Base-by-base conservation (phyloP, 768 basidiomycete genomes). In the Cytidiella melzeri region DNA sequence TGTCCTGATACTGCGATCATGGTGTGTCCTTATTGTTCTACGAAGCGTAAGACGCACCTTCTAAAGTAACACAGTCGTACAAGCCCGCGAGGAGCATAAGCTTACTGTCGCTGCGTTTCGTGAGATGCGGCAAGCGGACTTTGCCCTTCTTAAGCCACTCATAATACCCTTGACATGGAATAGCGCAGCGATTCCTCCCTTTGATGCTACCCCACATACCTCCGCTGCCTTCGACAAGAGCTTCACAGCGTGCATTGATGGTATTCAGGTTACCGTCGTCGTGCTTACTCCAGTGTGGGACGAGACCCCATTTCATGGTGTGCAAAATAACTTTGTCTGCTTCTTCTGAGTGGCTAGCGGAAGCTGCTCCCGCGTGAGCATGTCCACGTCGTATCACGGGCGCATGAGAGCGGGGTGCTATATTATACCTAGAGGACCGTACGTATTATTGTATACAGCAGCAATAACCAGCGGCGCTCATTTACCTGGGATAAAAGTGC, bases 131-230 rank as follows among this genome's bases (percentile, higher is more conserved):
- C 1, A 89, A 60, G 56, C 87, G 87, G 37, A 79, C 73, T 60
- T 83, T 87, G 45, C 84, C 87, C 63, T 85, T 90, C 49, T 82
- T 85, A 37, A 90, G 73, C 95, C 95, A 97, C 66, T 99, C 95
- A 62, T 91, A 97, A 64, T 96, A 96, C 25, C 90, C 89, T 62
- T 91, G 77, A 46, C 83, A 87, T 19, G 87, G 68, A 47, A 97
- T 79, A n/a, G 86, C 77, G 61, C 94, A 97, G 30, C 95, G 77
- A 55, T 89, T 87, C 67, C 71, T 79, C 18, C 84, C 85, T 61
- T 89, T 87, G 57, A 93, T 76, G 52, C 78, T 78, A 15, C 70
- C 81, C 95, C 95, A 98, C 77, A 94, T 86, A 0, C 88, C 87
- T 7, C 30, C 30, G 3, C 80, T 76, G 19, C 84, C 77, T 41